A percentile compares a stretch with the other conserved stretches of the same genome.
Evolutionary conservation across 495 filamentous ascomycete species (phyloP).

Genomic region (Xylaria cubensis): DNA sequence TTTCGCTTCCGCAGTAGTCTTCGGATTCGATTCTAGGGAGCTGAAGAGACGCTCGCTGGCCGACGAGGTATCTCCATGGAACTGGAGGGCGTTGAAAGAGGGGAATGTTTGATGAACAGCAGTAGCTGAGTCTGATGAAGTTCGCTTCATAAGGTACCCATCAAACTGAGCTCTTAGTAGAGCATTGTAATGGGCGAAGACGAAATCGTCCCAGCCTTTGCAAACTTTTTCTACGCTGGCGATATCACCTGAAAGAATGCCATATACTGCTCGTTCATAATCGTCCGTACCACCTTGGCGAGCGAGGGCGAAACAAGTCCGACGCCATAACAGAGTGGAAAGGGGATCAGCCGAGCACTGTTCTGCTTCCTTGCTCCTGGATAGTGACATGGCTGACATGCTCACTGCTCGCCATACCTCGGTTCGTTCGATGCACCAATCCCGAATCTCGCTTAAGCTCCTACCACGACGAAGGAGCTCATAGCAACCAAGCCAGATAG

Average conservation of each 20-base stretch:
- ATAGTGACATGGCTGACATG: constrained; percentile 62
- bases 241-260: constrained; percentile 82
- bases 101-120: constrained; percentile 51
- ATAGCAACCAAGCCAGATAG: constrained; percentile 87
- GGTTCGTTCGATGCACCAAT: constrained; percentile 78
- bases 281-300: constrained; percentile 69
- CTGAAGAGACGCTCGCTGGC: constrained; percentile 59
- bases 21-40: constrained; percentile 54
- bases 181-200: constrained; percentile 90
- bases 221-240: constrained; percentile 77
- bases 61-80: constrained; percentile 57
- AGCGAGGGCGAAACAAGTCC: constrained; percentile 80
- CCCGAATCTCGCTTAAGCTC: constrained; percentile 71
- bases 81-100: constrained; percentile 61
- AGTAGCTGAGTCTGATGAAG: constrained; percentile 48
- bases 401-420: constrained; percentile 85
- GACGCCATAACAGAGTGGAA: constrained; percentile 73
- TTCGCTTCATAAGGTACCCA: constrained; percentile 58
- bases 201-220: constrained; percentile 82
- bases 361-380: constrained; percentile 47
- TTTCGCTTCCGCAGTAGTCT: constrained; percentile 55
- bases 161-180: constrained; percentile 76
- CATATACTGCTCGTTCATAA: constrained; percentile 90
- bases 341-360: constrained; percentile 49
- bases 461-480: constrained; percentile 85